Evolutionary conservation across 1,284 basidiomycete genomes (phyloP).

Genomic region (Gomphus sp.): DNA sequence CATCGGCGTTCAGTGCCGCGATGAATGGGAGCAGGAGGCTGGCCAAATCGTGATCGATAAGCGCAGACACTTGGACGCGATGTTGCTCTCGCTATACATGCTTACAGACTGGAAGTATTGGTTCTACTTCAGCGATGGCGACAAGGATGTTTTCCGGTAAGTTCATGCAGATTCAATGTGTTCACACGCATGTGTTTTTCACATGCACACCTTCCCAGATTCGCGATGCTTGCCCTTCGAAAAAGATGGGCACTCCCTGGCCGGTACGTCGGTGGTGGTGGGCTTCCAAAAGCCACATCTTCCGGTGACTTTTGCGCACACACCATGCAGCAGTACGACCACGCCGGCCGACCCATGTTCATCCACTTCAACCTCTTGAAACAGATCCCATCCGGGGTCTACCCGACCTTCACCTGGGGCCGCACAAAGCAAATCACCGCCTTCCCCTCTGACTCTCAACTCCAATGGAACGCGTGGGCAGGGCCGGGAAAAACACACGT

Average conservation of each 20-base stretch:
- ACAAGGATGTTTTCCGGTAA: slow-evolving; percentile 38
- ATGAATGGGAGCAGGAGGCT: slow-evolving; percentile 36
- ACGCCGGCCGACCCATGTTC: slow-evolving; percentile 28
- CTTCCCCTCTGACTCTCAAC: slow-evolving; percentile 13
- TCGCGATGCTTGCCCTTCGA: slow-evolving; percentile 31
- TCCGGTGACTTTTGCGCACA: slow-evolving; percentile 26
- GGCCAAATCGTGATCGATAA: slow-evolving; percentile 38
- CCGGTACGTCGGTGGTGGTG: slow-evolving; percentile 20
- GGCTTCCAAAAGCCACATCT: slow-evolving; percentile 6
- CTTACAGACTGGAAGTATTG: slow-evolving; percentile 27
- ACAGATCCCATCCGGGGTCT: slow-evolving; percentile 29
- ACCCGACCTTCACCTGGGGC: slow-evolving; percentile 27
- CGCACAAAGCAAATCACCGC: slow-evolving; percentile 26
- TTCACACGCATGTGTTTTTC: not conserved
- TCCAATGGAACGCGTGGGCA: not conserved
- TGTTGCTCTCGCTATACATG: slow-evolving; percentile 30
- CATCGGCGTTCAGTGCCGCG: slow-evolving; percentile 34
- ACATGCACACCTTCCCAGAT: slow-evolving; percentile 6
- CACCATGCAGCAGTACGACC: slow-evolving; percentile 35
- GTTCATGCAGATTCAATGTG: slow-evolving; percentile 4
- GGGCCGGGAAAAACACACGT: slow-evolving; percentile 9
- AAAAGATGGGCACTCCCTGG: slow-evolving; percentile 40
- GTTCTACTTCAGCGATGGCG: slow-evolving; percentile 36
- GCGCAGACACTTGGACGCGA: slow-evolving; percentile 30
- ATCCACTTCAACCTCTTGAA: slow-evolving; percentile 37